Conservation (phyloP, 441 rosid species). For the Omphalea diandra region DNA sequence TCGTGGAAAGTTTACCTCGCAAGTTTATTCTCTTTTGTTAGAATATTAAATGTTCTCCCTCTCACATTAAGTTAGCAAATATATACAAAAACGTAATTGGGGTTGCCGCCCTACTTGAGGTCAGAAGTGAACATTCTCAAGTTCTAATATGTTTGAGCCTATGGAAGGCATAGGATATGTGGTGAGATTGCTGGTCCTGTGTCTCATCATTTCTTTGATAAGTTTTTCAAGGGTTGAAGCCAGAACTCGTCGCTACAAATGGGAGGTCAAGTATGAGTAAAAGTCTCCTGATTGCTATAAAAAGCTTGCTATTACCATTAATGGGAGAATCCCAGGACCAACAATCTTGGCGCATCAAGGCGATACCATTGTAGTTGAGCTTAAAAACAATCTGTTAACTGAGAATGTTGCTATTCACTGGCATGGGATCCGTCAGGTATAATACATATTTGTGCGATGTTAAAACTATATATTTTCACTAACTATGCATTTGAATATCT, state of each 20-base stretch:
- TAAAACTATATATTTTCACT: too few relatives aligned
- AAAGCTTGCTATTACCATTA: conserved; percentile 23
- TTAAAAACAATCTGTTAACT: conserved; percentile 49
- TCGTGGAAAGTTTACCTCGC: background rate
- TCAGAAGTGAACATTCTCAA: background rate
- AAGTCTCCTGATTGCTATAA: conserved; percentile 4
- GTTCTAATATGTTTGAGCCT: background rate
- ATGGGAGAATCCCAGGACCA: conserved; percentile 55
- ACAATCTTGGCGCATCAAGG: conserved; percentile 49
- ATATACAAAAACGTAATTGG: background rate
- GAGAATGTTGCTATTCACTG: conserved; percentile 66
- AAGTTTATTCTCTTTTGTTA: background rate
- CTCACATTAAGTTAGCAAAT: background rate
- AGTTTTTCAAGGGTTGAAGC: conserved; percentile 3
- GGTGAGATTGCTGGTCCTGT: background rate
- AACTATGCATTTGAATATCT: background rate
- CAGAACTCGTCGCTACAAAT: conserved; percentile 6
- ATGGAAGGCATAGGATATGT: background rate
- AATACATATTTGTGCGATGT: background rate
- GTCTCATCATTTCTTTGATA: background rate
- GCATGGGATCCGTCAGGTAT: conserved; percentile 80
- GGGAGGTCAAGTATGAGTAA: conserved; percentile 10
- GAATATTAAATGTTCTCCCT: too few relatives aligned
- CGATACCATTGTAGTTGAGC: conserved; percentile 53
- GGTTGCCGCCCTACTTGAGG: background rate